Percentiles rank a stretch among this genome's conserved stretches.
phyloP scores from a whole-genome alignment of 306 rosid genomes.

The Lupinus albus region DNA sequence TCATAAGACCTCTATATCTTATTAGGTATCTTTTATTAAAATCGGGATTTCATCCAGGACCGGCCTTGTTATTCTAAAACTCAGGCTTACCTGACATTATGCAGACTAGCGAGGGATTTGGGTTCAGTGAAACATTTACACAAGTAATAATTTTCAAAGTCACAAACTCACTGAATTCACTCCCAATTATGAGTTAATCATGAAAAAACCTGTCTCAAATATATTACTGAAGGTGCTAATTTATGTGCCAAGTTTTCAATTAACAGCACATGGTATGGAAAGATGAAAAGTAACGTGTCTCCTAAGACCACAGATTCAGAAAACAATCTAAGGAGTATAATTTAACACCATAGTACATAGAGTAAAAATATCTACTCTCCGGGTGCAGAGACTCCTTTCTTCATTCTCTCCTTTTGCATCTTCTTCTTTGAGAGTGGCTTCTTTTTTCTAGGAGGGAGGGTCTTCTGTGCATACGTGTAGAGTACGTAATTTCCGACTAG shows the following conservation, averaged over 20 bases:
- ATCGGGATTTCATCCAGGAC: too few species aligned
- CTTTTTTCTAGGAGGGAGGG: conserved; percentile 79
- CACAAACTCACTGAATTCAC: too few species aligned
- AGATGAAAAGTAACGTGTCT: conserved; percentile 39
- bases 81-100: too few species aligned
- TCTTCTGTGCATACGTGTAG: conserved; percentile 79
- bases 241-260: too few species aligned
- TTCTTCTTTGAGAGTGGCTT: conserved; percentile 96
- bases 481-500: conserved; percentile 78
- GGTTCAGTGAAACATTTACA: too few species aligned
- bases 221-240: background rate
- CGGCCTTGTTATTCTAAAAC: too few species aligned
- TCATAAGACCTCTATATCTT: too few species aligned
- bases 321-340: conserved; percentile 34
- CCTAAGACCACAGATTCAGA: conserved; percentile 37
- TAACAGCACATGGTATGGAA: background rate
- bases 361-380: conserved; percentile 66
- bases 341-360: conserved; percentile 38
- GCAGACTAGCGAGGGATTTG: too few species aligned
- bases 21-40: too few species aligned
- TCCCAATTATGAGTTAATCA: background rate
- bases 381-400: conserved; percentile 96
- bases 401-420: conserved; percentile 88
- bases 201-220: conserved; percentile 6
- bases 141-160: too few species aligned